Base-by-base conservation (phyloP, 2,329 filamentous ascomycete species). In the Didymella keratinophila region DNA sequence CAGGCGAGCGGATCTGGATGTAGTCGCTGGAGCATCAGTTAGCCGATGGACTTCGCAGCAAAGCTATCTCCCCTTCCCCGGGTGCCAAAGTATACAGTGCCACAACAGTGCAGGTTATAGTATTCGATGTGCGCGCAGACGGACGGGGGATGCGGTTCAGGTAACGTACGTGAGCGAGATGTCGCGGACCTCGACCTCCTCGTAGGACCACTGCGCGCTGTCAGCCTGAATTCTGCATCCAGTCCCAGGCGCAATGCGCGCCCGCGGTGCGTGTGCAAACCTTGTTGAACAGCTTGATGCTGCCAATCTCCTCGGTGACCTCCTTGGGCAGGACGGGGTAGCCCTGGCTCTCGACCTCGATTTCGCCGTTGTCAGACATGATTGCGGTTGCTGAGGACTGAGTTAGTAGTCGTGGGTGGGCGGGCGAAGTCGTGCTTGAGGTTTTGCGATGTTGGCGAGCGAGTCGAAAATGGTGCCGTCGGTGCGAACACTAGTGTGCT, bases 111-210 rank as follows among this genome's bases (percentile, higher is more conserved):
- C 23, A 25, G 34, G 21, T 42, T 45, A 27, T 47, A 49, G 50
- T 54, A 46, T 58, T 54, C 56, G 56, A 58, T 58, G 56, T 58
- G 56, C 56, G 56, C 56, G 56, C 56, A 34, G 56, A 44, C 30
- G 41, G 42, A 49, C 25, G 56, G 52, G 45, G 53, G 46, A 54
- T 54, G 45, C 56, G 56, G 43, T 59, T 46, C 56, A 56, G 43
- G 52, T 37, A 66, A 68, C 92, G 86, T 96, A 99, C 95, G 94
- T 98, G 86, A 99, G 87, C 78, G 95, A 99, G 85, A 99, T 98
- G 82, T 99, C 95, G 83, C 94, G 90, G 84, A 99, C 95, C 88
- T 99, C 95, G 79, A 99, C 94, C 89, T 98, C 92, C 81, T 95
- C 95, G 85, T 98, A 99, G 84, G 84, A 89, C 89, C 93, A 97